Evolutionary conservation across 345 rosid species (phyloP), one percentile per base, ranked within the genome.

Genomic region (Lepidium aucheri): DNA sequence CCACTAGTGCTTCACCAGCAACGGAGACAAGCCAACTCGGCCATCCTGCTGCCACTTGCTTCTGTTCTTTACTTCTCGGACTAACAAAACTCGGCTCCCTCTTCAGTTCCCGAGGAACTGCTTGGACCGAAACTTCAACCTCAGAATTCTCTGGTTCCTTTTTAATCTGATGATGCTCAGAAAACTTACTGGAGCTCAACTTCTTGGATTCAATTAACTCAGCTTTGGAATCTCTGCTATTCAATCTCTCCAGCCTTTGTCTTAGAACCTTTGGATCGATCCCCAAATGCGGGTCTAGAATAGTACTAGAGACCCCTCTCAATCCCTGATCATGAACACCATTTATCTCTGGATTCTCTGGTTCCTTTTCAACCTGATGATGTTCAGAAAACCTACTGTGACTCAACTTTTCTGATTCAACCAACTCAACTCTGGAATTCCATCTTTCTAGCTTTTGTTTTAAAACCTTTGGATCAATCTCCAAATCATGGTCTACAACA

Each of bases 21-120:
- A 76, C 95, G 0, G 88, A 74, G 39, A 82, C 84, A 14, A 94
- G 88, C 99, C 99, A 94, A 57, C 79, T 32, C 7, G 99, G 99
- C 99, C 99, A 94, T 10, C 90, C 95, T 9, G 61, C 70, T 15
- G 66, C 22, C 16, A 74, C 60, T 41, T 75, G 94, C 85, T 83
- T 91, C 15, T 74, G 74, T 59, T 81, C 88, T 40, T 20, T 38
- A 11, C 74, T 74, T 45, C 79, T 83, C 1, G 76, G 74, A 70
- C 42, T 66, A 59, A 43, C 39, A 44, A 57, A 43, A 39, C 53
- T 59, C 35, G 13, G 7, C 0, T 4, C 20, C 61, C 55, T 66
- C 36, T 36, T 73, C 26, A 35, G 16, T 17, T 65, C 72, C 28
- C 3, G 14, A 60, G 64, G 35, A 74, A 72, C 43, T 6, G 15